Conservation (phyloP, 2,329 filamentous ascomycete species). For the Volutella citrinella region DNA sequence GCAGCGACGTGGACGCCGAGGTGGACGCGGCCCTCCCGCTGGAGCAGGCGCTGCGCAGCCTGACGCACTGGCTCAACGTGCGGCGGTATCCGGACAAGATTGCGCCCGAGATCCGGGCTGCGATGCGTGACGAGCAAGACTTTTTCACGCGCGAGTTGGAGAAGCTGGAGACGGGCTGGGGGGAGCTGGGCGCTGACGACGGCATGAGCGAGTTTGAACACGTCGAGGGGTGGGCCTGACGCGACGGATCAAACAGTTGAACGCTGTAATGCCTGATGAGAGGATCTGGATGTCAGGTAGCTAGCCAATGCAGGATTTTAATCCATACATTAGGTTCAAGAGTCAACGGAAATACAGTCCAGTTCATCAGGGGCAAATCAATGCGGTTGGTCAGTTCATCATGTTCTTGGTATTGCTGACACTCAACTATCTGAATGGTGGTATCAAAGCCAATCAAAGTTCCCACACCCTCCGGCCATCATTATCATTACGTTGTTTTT, state of each 20-base stretch:
- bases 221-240: constrained; percentile 26
- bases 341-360: too few species aligned
- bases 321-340: too few species aligned
- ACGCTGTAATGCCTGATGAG: too few species aligned
- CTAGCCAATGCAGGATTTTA: too few species aligned
- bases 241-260: too few species aligned
- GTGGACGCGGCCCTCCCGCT: constrained; percentile 90
- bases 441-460: neutral
- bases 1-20: constrained; percentile 87
- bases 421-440: neutral
- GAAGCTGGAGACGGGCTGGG: constrained; percentile 59
- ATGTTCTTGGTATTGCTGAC: neutral
- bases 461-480: too few species aligned
- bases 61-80: constrained; percentile 95
- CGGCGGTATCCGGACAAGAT: constrained; percentile 78
- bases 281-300: too few species aligned
- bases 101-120: constrained; percentile 53
- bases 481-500: constrained; percentile 1
- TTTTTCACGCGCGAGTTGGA: constrained; percentile 79
- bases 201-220: constrained; percentile 32
- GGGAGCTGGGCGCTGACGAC: constrained; percentile 36
- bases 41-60: constrained; percentile 81
- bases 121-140: constrained; percentile 70
- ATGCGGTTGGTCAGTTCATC: too few species aligned
- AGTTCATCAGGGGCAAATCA: too few species aligned